Percentiles rank a stretch among this genome's conserved stretches.
These are phyloP conservation scores for Tetrastigma voinierianum DNA, from an alignment of 164 flowering plant genomes.

Conservation along the genomic window DNA sequence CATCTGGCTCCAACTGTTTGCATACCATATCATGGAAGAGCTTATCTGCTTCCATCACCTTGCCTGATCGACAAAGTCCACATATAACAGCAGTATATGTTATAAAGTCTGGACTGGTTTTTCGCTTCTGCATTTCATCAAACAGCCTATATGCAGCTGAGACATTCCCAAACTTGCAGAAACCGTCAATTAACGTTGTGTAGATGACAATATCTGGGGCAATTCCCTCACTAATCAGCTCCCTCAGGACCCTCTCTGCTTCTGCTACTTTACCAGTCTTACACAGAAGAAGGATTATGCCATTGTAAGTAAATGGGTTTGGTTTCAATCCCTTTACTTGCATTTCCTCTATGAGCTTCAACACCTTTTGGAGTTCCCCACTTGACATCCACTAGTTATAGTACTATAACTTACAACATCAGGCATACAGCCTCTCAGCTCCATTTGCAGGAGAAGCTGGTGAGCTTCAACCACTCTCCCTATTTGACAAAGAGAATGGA, in stretches of 20 bases:
- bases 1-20: conserved; percentile 52
- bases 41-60: conserved; percentile 46
- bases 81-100: conserved; percentile 58
- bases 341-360: conserved; percentile 58
- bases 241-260: conserved; percentile 49
- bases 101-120: conserved; percentile 43
- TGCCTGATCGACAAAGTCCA: conserved; percentile 50
- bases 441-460: conserved; percentile 50
- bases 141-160: conserved; percentile 37
- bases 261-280: conserved; percentile 42
- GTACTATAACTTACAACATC: conserved; percentile 65
- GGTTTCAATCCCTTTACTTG: conserved; percentile 50
- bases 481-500: conserved; percentile 41
- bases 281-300: conserved; percentile 51
- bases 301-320: conserved; percentile 48
- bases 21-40: conserved; percentile 47
- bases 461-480: conserved; percentile 64
- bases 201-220: conserved; percentile 55
- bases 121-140: conserved; percentile 45
- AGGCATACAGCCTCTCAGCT: conserved; percentile 45
- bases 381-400: conserved; percentile 48
- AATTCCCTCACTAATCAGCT: conserved; percentile 42
- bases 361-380: conserved; percentile 34
- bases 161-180: conserved; percentile 50
- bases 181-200: conserved; percentile 62